These are phyloP conservation scores for Pseudozyma flocculosa DNA, from an alignment of 1,284 basidiomycete genomes.

Conservation along the genomic window DNA sequence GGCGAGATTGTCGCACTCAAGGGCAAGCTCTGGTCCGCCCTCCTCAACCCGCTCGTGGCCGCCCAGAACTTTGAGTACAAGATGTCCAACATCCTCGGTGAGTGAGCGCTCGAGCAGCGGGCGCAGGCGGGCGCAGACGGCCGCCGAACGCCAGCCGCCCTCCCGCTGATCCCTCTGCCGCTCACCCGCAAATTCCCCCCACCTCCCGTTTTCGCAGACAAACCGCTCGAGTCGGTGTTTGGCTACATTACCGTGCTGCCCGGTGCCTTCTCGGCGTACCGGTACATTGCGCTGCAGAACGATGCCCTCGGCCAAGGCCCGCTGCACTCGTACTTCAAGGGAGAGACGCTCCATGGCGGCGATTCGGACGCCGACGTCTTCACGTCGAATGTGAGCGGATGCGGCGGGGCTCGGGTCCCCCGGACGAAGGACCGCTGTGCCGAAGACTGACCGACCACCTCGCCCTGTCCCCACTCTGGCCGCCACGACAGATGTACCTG, in stretches of 20 bases:
- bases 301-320: conserved; percentile 80
- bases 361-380: conserved; percentile 53
- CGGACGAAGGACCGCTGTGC: no score
- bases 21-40: conserved; percentile 66
- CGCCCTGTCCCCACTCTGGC: no score
- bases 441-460: no score
- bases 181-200: neutral
- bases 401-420: no score
- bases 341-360: conserved; percentile 67
- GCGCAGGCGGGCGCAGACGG: neutral
- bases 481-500: no score
- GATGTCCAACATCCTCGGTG: conserved; percentile 48
- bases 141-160: no score
- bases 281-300: conserved; percentile 85
- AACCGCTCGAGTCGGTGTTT: conserved; percentile 71
- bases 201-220: conserved; percentile 15
- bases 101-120: neutral
- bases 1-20: conserved; percentile 94
- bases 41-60: conserved; percentile 73
- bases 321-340: conserved; percentile 88
- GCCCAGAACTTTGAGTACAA: conserved; percentile 58
- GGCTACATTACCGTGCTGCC: conserved; percentile 91
- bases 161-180: no score
- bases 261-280: conserved; percentile 80
- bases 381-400: conserved; percentile 51